phyloP scores from a whole-genome alignment of 495 filamentous ascomycete species.

The Parathielavia hyrcaniae region DNA sequence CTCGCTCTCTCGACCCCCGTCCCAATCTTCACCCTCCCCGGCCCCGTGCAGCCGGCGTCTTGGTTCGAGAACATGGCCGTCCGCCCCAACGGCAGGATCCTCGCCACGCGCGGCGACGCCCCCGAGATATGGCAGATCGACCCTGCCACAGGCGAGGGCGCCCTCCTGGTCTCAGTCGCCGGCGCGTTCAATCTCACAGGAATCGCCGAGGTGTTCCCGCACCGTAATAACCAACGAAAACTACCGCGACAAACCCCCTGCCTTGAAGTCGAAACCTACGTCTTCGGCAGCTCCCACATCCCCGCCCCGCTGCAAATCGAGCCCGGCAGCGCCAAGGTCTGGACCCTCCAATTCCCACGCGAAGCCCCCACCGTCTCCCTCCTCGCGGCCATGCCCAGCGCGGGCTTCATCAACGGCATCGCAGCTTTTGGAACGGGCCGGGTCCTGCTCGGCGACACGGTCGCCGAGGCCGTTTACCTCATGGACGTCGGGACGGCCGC shows the following conservation, averaged over 20 bases:
- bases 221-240: neutral
- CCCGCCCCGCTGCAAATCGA: constrained; percentile 24
- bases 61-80: constrained; percentile 35
- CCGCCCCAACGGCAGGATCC: constrained; percentile 21
- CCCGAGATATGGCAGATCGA: constrained; percentile 38
- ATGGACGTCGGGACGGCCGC: constrained; percentile 13
- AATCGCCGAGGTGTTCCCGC: constrained; percentile 37
- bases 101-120: constrained; percentile 8
- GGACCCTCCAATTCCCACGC: constrained; percentile 36
- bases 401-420: constrained; percentile 40
- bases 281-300: constrained; percentile 39
- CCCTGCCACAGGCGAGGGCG: constrained; percentile 27
- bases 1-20: neutral
- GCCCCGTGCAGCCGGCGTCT: neutral
- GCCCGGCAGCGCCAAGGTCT: constrained; percentile 36
- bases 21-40: constrained; percentile 10
- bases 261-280: constrained; percentile 39
- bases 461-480: constrained; percentile 9
- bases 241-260: neutral
- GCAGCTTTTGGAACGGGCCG: constrained; percentile 17
- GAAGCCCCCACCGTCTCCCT: constrained; percentile 5
- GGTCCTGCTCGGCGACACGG: constrained; percentile 31
- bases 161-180: constrained; percentile 32
- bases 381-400: constrained; percentile 37
- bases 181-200: constrained; percentile 36